These are phyloP conservation scores for Umbellularia californica DNA, from an alignment of 164 flowering plant species.

Conservation along the genomic window DNA sequence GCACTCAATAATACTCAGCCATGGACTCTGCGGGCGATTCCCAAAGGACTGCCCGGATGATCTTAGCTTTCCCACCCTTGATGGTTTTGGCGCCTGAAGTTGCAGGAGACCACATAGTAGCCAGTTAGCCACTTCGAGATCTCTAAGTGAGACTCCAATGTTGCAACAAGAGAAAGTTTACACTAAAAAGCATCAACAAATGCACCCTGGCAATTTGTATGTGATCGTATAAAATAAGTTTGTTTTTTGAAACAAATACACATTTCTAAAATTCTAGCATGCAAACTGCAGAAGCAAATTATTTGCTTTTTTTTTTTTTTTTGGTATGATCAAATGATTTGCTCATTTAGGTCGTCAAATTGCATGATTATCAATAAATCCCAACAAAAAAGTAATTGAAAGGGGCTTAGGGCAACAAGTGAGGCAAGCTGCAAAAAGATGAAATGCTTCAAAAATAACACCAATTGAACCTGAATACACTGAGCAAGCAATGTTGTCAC, in stretches of 20 bases:
- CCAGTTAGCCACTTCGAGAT: background rate
- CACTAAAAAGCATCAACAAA: background rate
- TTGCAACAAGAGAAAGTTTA: background rate
- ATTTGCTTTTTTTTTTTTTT: too few relatives aligned
- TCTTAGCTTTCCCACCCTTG: conserved; percentile 65
- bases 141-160: background rate
- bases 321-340: background rate
- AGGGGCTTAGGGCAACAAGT: background rate
- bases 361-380: background rate
- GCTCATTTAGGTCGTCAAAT: background rate
- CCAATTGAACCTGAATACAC: conserved; percentile 75
- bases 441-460: background rate
- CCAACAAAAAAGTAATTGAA: background rate
- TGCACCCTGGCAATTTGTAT: background rate
- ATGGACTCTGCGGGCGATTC: conserved; percentile 60
- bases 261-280: background rate
- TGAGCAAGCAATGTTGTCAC: conserved; percentile 60
- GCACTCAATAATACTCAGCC: conserved; percentile 87
- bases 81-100: conserved; percentile 83
- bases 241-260: background rate
- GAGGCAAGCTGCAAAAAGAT: background rate
- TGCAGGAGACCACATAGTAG: conserved; percentile 1
- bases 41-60: conserved; percentile 76
- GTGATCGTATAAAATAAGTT: background rate
- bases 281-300: too few relatives aligned